phyloP scores from a whole-genome alignment of 805 yeast species.

The Zygosaccharomyces gambellarensis region DNA sequence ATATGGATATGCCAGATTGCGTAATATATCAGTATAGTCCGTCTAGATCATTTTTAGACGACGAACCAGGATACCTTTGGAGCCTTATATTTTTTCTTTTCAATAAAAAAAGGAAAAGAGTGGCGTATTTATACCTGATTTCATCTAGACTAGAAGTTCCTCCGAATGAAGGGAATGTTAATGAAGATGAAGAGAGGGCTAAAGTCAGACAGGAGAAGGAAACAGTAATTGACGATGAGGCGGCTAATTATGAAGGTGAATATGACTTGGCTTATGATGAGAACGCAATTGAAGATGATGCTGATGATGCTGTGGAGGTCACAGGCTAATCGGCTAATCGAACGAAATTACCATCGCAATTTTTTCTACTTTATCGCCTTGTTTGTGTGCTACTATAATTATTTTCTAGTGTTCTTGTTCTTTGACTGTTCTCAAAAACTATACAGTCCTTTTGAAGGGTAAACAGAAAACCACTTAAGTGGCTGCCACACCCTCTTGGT shows the following conservation, averaged over 20 bases:
- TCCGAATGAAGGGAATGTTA: constrained; percentile 34
- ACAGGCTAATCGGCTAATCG: constrained; percentile 5
- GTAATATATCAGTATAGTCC: constrained; percentile 58
- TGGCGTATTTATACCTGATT: constrained; percentile 74
- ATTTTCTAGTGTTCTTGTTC: not conserved
- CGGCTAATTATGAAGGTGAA: constrained; percentile 40
- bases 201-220: constrained; percentile 24
- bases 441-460: not conserved
- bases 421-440: not conserved
- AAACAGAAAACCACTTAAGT: not conserved
- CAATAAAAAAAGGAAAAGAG: constrained; percentile 87
- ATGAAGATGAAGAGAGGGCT: constrained; percentile 37
- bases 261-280: constrained; percentile 44
- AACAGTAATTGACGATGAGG: constrained; percentile 37
- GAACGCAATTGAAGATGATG: constrained; percentile 36
- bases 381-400: not conserved
- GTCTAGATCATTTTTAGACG: constrained; percentile 34
- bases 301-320: constrained; percentile 17
- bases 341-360: not conserved
- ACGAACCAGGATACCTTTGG: constrained; percentile 41
- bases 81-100: constrained; percentile 80
- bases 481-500: not conserved
- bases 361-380: not conserved
- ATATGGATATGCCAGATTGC: constrained; percentile 61
- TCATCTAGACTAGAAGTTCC: constrained; percentile 42